Evolutionary conservation across 306 rosid genomes (phyloP).

Genomic region (Ochetophila trinervis): DNA sequence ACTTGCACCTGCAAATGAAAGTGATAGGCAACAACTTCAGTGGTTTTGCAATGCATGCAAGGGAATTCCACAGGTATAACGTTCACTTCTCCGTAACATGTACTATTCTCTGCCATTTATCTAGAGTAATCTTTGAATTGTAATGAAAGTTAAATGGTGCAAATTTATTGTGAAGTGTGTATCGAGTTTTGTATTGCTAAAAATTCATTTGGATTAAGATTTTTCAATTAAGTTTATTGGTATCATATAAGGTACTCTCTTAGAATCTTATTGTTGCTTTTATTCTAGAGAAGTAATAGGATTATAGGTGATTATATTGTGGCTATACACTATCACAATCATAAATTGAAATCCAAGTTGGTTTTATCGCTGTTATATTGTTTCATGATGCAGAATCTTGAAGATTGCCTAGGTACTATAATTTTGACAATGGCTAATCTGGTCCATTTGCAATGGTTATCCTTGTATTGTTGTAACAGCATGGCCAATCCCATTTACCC

Average conservation of each 20-base stretch:
- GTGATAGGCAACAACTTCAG: slow-evolving; percentile 70
- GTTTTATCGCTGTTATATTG: too few species aligned
- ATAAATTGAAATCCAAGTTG: too few species aligned
- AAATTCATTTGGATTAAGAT: background rate
- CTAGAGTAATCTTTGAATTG: background rate
- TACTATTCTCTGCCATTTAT: slow-evolving; percentile 16
- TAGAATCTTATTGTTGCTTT: background rate
- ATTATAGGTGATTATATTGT: too few species aligned
- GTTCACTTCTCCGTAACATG: slow-evolving; percentile 3
- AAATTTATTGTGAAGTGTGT: slow-evolving; percentile 1
- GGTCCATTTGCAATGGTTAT: too few species aligned
- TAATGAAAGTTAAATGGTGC: background rate
- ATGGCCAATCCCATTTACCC: too few species aligned
- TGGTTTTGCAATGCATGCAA: slow-evolving; percentile 95
- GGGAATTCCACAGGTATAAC: slow-evolving; percentile 85
- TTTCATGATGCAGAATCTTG: too few species aligned
- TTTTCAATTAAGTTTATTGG: background rate
- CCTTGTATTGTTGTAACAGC: too few species aligned
- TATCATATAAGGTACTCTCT: slow-evolving; percentile 12
- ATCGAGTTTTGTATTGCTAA: background rate
- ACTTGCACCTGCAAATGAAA: slow-evolving; percentile 82
- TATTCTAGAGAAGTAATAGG: too few species aligned
- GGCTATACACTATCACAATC: too few species aligned
- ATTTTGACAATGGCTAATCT: too few species aligned
- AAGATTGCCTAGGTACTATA: too few species aligned